phyloP scores from a whole-genome alignment of 2,329 filamentous ascomycete species.

The Exutisphaerella laricina region DNA sequence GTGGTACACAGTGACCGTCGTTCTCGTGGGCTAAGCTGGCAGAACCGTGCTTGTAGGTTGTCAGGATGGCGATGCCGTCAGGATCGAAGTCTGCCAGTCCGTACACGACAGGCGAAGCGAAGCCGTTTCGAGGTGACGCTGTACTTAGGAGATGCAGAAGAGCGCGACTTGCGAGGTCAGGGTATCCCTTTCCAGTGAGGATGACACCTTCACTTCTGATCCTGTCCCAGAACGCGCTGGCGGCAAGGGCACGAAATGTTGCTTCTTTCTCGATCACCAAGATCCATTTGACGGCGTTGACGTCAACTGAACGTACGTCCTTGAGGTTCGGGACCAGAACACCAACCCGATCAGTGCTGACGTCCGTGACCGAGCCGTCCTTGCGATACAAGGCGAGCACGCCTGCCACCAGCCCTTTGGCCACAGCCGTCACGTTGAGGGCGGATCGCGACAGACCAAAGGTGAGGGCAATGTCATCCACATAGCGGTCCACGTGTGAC shows the following conservation, averaged over 20 bases:
- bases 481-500: conserved; percentile 60
- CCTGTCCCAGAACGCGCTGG: conserved; percentile 51
- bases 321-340: conserved; percentile 53
- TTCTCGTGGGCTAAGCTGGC: conserved; percentile 56
- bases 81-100: conserved; percentile 71
- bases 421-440: conserved; percentile 67
- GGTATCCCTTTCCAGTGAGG: conserved; percentile 75
- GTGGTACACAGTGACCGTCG: conserved; percentile 43
- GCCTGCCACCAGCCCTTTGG: conserved; percentile 66
- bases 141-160: conserved; percentile 55
- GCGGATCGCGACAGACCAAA: conserved; percentile 58
- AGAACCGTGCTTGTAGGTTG: conserved; percentile 69
- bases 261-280: conserved; percentile 79
- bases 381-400: conserved; percentile 45
- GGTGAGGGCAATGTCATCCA: conserved; percentile 69
- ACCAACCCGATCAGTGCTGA: conserved; percentile 47
- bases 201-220: conserved; percentile 55
- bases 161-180: conserved; percentile 64
- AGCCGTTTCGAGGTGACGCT: conserved; percentile 42
- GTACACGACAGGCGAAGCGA: conserved; percentile 47
- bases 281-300: conserved; percentile 55
- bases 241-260: conserved; percentile 64
- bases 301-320: conserved; percentile 47
- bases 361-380: conserved; percentile 42
- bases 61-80: conserved; percentile 67